A percentile compares a stretch with the other conserved stretches of the same genome.
phyloP scores from a whole-genome alignment of 2,329 filamentous ascomycete species.

The Aphanocladium album region DNA sequence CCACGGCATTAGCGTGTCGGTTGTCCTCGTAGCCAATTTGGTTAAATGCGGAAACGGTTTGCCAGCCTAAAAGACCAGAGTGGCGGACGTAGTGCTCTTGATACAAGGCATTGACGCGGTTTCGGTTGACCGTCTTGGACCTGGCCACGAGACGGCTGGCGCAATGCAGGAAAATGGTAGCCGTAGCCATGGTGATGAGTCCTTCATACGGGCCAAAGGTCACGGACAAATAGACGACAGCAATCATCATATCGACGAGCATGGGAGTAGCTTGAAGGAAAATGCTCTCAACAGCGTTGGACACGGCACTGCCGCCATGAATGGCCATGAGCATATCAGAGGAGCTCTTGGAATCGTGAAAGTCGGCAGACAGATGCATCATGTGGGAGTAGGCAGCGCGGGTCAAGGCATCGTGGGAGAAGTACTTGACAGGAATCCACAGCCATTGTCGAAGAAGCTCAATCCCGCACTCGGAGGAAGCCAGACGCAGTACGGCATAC shows the following conservation, averaged over 20 bases:
- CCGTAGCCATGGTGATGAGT: slow-evolving; percentile 56
- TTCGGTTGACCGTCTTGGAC: slow-evolving; percentile 45
- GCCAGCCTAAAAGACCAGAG: slow-evolving; percentile 54
- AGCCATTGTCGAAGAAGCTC: slow-evolving; percentile 50
- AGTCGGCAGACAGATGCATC: slow-evolving; percentile 56
- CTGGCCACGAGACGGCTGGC: slow-evolving; percentile 47
- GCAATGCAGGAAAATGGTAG: slow-evolving; percentile 51
- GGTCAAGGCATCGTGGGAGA: slow-evolving; percentile 49
- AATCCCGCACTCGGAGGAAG: slow-evolving; percentile 50
- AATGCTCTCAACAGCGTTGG: slow-evolving; percentile 52
- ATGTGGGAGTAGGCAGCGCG: slow-evolving; percentile 55
- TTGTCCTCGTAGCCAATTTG: slow-evolving; percentile 53
- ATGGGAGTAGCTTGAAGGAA: slow-evolving; percentile 55
- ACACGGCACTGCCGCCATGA: slow-evolving; percentile 47
- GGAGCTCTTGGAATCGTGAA: slow-evolving; percentile 56
- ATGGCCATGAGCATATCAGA: slow-evolving; percentile 56
- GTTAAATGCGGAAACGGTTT: slow-evolving; percentile 56
- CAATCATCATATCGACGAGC: slow-evolving; percentile 55
- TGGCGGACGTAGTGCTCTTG: slow-evolving; percentile 52
- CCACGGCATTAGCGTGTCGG: slow-evolving; percentile 48
- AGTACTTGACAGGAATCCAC: slow-evolving; percentile 55
- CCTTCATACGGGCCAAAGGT: slow-evolving; percentile 58
- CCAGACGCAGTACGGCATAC: slow-evolving; percentile 47
- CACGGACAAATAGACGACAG: slow-evolving; percentile 54
- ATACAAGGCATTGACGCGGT: slow-evolving; percentile 48